A percentile compares a stretch with the other conserved stretches of the same genome.
These are phyloP conservation scores for Magnaporthiopsis rhizophila DNA, from an alignment of 2,329 filamentous ascomycete species.

Conservation along the genomic window DNA sequence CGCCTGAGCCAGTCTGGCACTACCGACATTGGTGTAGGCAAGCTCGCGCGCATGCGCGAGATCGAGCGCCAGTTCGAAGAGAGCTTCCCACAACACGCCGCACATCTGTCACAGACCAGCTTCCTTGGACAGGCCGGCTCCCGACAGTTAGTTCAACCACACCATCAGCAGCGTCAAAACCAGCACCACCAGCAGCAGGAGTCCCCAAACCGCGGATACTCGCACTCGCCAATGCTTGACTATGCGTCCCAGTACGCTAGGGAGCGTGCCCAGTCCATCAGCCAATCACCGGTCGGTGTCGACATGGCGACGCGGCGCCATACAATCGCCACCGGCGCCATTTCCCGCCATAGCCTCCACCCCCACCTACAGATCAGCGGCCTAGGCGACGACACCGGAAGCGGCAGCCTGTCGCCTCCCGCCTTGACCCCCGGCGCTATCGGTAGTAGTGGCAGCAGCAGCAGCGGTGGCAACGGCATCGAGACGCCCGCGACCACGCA, in stretches of 20 bases:
- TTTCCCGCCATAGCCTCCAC: background rate
- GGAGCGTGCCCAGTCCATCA: background rate
- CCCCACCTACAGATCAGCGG: background rate
- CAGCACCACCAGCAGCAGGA: conserved; percentile 2
- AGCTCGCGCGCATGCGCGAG: conserved; percentile 34
- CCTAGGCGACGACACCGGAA: background rate
- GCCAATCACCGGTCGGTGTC: background rate
- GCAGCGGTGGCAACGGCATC: background rate
- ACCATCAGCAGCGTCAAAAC: background rate
- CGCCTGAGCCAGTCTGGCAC: conserved; percentile 43
- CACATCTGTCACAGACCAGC: conserved; percentile 22
- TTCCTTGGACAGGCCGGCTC: conserved; percentile 20
- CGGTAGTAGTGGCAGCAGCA: background rate
- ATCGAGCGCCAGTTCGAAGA: conserved; percentile 39
- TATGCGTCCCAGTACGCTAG: background rate
- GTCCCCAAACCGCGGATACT: background rate
- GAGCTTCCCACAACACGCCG: conserved; percentile 34
- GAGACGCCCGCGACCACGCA: background rate
- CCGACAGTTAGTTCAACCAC: conserved; percentile 10
- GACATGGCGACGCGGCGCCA: background rate
- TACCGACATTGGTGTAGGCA: conserved; percentile 34
- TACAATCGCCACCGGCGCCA: background rate
- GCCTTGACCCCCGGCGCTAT: background rate
- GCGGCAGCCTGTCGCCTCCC: background rate
- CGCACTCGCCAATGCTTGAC: conserved; percentile 3